Conservation (phyloP, 352 stramenopile genomes). For the Phytophthora brassicae region DNA sequence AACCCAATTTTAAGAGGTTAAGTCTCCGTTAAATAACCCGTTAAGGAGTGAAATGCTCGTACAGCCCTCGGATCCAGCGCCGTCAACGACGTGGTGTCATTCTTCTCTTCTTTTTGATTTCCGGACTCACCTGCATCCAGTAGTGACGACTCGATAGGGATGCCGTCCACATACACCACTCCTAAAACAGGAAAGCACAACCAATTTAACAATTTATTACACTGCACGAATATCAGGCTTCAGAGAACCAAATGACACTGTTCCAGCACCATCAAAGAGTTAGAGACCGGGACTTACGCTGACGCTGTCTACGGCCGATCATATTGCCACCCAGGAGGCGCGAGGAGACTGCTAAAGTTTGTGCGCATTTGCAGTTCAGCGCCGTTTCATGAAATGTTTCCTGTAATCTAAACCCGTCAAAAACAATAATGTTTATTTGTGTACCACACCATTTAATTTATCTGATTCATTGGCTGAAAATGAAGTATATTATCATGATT, state of each 20-base stretch:
- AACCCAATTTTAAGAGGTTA: background rate
- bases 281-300: slow-evolving; percentile 33
- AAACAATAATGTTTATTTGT: background rate
- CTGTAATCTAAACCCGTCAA: background rate
- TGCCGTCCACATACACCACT: slow-evolving; percentile 73
- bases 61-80: slow-evolving; percentile 55
- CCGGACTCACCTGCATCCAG: slow-evolving; percentile 52
- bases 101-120: slow-evolving; percentile 38
- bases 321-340: slow-evolving; percentile 20
- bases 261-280: background rate
- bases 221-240: background rate
- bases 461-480: slow-evolving; percentile 19
- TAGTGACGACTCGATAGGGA: slow-evolving; percentile 65
- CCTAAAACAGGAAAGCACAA: slow-evolving; percentile 20
- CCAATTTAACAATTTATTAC: background rate
- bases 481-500: slow-evolving; percentile 9
- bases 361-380: background rate
- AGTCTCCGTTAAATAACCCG: background rate
- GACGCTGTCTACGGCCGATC: slow-evolving; percentile 57
- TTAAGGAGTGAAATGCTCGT: slow-evolving; percentile 10
- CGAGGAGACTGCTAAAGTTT: background rate
- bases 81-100: slow-evolving; percentile 43
- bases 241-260: background rate
- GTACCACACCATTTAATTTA: slow-evolving; percentile 13
- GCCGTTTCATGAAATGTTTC: slow-evolving; percentile 52